Base-by-base conservation (phyloP, 179 eudicot genomes). In the Gypsophila paniculata region DNA sequence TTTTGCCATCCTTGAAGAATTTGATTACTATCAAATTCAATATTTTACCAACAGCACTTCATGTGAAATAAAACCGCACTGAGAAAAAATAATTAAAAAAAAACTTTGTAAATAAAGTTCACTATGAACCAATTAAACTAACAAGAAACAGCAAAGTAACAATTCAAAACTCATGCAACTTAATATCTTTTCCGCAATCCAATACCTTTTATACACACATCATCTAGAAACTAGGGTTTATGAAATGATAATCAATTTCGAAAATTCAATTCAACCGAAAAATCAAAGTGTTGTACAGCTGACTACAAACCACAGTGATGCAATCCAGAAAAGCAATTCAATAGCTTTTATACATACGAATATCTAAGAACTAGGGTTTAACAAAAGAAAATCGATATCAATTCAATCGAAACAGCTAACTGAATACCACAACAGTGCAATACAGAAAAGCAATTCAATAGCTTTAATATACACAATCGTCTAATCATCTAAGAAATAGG, bases 1-100 rank as follows among this genome's bases (percentile, higher is more conserved):
- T 78, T 82, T 85, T 64, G 91, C 72, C 98, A 93, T 91, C 80
- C 71, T 69, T 15, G 10, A 15, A 65, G 17, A 29, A 51, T 6
- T 25, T n/a, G 58, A 25, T 48, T 15, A 15, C 14, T 25, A 48
- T 12, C 19, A 32, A 67, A 48, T 36, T 48, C 42, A 1, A 49
- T n/a, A 26, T 17, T 29, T 51, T 60, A 68, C 71, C 71, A 68
- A 29, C 36, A 51, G 44, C 60, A 68, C 13, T 57, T 67, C 71
- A 67, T 67, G 42, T 32, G 60, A 68, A 68, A 51, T 68, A 6
- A 10, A 48, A 23, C 22, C 23, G 7, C 3, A 11, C 6, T 51
- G 23, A 26, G 29, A 14, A 11, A 68, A 15, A 68, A 15, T 29
- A 44, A 51, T 68, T 60, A 57, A 68, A 46, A 22, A 63, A 34